These are phyloP conservation scores for Cadophora malorum DNA, from an alignment of 2,329 filamentous ascomycete species.

Conservation along the genomic window DNA sequence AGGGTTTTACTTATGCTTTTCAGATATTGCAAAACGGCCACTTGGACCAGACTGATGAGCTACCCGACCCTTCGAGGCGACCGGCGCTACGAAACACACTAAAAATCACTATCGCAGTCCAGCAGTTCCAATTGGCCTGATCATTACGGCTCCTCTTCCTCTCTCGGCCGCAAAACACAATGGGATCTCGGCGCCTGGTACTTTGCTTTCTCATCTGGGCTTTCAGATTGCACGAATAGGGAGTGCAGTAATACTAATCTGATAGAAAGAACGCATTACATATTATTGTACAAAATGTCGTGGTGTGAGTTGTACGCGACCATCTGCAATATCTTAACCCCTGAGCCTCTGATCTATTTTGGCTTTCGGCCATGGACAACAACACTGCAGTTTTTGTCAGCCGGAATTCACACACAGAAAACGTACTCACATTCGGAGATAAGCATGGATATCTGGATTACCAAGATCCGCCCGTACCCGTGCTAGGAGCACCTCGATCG, in stretches of 20 bases:
- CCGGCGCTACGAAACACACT: not conserved
- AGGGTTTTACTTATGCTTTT: constrained; percentile 1
- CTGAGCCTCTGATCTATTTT: not conserved
- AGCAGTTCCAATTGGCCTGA: too few relatives aligned
- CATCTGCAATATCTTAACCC: constrained; percentile 17
- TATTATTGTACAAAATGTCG: constrained; percentile 15
- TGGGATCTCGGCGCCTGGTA: not conserved
- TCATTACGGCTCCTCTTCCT: too few relatives aligned
- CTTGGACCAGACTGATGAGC: not conserved
- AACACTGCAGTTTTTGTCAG: constrained; percentile 12
- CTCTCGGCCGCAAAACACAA: too few relatives aligned
- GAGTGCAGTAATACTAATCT: constrained; percentile 8
- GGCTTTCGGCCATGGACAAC: constrained; percentile 18
- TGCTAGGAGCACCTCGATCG: constrained; percentile 3
- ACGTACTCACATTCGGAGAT: constrained; percentile 11
- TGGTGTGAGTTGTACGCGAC: constrained; percentile 10
- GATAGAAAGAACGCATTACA: not conserved
- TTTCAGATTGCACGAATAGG: constrained; percentile 11
- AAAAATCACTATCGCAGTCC: not conserved
- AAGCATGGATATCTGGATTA: constrained; percentile 13
- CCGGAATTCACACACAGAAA: not conserved
- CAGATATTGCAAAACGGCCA: constrained; percentile 3
- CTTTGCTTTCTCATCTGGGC: not conserved
- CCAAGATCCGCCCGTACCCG: constrained; percentile 6
- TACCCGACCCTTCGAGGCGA: not conserved